A percentile compares a stretch with the other conserved stretches of the same genome.
phyloP scores from a whole-genome alignment of 192 early-diverging fungal genomes.

The Oehlia diaphana region DNA sequence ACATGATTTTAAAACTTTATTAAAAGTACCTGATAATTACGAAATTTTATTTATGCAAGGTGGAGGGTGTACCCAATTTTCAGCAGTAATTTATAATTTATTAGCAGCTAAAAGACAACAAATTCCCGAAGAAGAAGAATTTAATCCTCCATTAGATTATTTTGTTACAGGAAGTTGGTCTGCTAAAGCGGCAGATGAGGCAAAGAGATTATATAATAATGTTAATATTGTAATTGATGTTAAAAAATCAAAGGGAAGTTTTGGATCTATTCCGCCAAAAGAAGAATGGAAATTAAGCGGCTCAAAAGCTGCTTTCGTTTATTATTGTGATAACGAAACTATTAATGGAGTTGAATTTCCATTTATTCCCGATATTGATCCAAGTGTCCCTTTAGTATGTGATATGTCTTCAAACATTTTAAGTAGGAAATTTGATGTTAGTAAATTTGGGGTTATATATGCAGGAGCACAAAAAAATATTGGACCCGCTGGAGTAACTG shows the following conservation, averaged over 20 bases:
- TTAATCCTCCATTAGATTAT: constrained; percentile 76
- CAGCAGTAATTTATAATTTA: constrained; percentile 87
- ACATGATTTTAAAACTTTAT: constrained; percentile 63
- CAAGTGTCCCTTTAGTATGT: constrained; percentile 78
- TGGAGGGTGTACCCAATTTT: constrained; percentile 92
- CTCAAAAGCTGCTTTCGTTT: constrained; percentile 82
- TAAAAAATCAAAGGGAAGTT: constrained; percentile 55
- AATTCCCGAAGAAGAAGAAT: constrained; percentile 28
- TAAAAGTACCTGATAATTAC: constrained; percentile 90
- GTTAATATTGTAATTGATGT: constrained; percentile 80
- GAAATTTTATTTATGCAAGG: constrained; percentile 93
- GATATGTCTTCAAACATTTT: constrained; percentile 91
- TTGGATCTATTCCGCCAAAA: constrained; percentile 56
- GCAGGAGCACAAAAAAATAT: constrained; percentile 99
- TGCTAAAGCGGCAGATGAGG: constrained; percentile 82
- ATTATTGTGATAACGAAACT: constrained; percentile 98
- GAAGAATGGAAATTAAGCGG: constrained; percentile 68
- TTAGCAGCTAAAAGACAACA: constrained; percentile 57
- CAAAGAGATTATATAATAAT: constrained; percentile 73
- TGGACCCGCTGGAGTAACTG: constrained; percentile 87
- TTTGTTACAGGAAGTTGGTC: constrained; percentile 92
- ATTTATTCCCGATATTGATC: constrained; percentile 51
- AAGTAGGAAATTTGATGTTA: constrained; percentile 76
- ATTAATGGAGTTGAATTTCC: constrained; percentile 92
- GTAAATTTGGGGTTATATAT: constrained; percentile 84